Evolutionary conservation across 352 stramenopile species (phyloP).

Genomic region (Pelagophyceae sp.): DNA sequence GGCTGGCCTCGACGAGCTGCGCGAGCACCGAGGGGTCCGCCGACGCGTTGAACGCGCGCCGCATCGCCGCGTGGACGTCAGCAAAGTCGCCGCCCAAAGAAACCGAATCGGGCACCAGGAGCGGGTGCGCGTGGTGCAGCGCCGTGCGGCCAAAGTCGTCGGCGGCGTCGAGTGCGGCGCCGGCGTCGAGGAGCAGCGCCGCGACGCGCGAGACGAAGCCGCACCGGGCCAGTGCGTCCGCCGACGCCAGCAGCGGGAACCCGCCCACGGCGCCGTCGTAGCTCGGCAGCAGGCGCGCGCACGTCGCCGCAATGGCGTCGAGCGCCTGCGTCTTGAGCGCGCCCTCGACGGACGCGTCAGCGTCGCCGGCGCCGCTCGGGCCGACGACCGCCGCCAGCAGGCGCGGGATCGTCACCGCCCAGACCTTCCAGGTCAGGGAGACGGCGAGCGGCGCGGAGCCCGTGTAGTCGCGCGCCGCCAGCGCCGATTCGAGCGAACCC

Average conservation of each 20-base stretch:
- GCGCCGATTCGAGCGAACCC: background rate
- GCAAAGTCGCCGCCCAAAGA: background rate
- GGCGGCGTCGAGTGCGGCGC: background rate
- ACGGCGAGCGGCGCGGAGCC: constrained; percentile 8
- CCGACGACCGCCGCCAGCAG: background rate
- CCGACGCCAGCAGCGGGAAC: background rate
- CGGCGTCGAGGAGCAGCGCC: background rate
- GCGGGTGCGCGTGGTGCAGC: constrained; percentile 5
- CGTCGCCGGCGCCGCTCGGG: too few species aligned
- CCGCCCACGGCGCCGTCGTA: background rate
- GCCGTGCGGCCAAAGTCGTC: background rate
- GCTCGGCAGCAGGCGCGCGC: background rate
- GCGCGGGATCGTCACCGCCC: constrained; percentile 7
- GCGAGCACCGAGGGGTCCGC: background rate
- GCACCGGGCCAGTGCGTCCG: background rate
- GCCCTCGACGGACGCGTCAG: background rate
- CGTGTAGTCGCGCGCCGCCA: background rate
- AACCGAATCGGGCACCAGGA: background rate
- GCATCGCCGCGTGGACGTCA: background rate
- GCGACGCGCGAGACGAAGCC: background rate
- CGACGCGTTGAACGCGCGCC: background rate
- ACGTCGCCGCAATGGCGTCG: background rate
- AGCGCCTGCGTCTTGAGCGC: constrained; percentile 1
- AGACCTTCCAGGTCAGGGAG: background rate
- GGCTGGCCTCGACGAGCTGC: background rate